Percentiles rank a stretch among this genome's conserved stretches.
Conservation (phyloP, 495 filamentous ascomycete species). For the Penicillium robsamsonii region DNA sequence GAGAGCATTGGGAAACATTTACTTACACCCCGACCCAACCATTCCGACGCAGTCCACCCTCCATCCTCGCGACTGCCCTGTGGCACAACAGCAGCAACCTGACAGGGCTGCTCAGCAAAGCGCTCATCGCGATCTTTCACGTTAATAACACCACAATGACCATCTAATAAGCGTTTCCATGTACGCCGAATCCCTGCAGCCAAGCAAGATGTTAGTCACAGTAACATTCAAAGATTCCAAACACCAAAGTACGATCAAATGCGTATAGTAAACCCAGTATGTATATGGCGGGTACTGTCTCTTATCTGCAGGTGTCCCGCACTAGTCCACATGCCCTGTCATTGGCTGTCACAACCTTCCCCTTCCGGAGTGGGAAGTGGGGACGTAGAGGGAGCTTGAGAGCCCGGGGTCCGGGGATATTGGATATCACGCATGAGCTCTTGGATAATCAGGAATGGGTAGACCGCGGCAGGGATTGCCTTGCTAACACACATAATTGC, state of each 20-base stretch:
- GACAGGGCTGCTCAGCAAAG: conserved; percentile 72
- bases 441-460: neutral
- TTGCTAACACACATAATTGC: neutral
- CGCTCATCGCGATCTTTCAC: conserved; percentile 54
- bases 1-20: neutral
- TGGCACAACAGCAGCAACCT: conserved; percentile 81
- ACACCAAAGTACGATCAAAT: neutral
- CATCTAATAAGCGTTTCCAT: conserved; percentile 78
- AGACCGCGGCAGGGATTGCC: neutral
- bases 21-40: conserved; percentile 59
- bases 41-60: conserved; percentile 72
- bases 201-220: neutral
- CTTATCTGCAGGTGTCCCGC: conserved; percentile 3
- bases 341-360: conserved; percentile 33
- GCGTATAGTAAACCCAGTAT: neutral
- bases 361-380: conserved; percentile 23
- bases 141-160: conserved; percentile 76
- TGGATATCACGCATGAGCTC: neutral
- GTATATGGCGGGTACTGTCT: neutral
- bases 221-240: neutral
- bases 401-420: conserved; percentile 16
- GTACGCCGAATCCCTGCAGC: conserved; percentile 63
- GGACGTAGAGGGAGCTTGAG: conserved; percentile 11
- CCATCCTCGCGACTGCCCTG: conserved; percentile 54
- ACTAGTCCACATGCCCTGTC: conserved; percentile 12